Evolutionary conservation across 2,329 filamentous ascomycete species (phyloP), one percentile per base, ranked within the genome.

Genomic region (Colletotrichum graminicola): DNA sequence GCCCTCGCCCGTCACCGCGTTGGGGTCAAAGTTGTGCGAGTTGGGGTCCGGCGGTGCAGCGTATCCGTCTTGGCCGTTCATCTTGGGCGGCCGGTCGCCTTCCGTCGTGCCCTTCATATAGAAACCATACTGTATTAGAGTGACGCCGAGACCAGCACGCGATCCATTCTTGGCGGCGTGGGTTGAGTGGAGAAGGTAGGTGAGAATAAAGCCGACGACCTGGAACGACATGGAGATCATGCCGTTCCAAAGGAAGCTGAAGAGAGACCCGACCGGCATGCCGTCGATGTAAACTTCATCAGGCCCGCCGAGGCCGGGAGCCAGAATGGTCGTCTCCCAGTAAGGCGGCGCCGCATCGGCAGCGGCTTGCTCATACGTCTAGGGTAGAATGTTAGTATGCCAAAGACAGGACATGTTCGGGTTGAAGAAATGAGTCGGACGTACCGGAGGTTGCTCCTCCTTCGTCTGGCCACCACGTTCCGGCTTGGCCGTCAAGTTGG

Each of bases 151-250:
- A 65, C 96, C 96, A 62, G 95, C 95, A 78, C 94, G 93, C 56
- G 95, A 97, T 61, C 96, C 96, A 80, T 99, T 97, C 84, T 99
- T 99, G 77, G 96, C 96, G 5, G 96, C 96, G 81, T 99, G 96
- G 10, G 95, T 97, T 39, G 96, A 98, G 86, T 99, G 96, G 3
- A 99, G 89, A 68, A 99, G 93, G 81, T 99, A 99, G 36, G 96
- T 98, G 77, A 99, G 92, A 39, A 99, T 90, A 87, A 99, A 99
- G 65, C 96, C 96, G 82, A 98, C 94, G 74, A 98, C 89, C 81
- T 97, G 94, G 86, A 99, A 98, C 54, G 95, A 97, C 88, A 97
- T 95, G 75, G 94, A 97, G 75, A 99, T 98, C 90, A 98, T 95
- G 83, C 89, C 93, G 83, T 97, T 97, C 94, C 94, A 97, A 75